These are phyloP conservation scores for Venturia nashicola DNA, from an alignment of 2,329 filamentous ascomycete species.

Conservation along the genomic window DNA sequence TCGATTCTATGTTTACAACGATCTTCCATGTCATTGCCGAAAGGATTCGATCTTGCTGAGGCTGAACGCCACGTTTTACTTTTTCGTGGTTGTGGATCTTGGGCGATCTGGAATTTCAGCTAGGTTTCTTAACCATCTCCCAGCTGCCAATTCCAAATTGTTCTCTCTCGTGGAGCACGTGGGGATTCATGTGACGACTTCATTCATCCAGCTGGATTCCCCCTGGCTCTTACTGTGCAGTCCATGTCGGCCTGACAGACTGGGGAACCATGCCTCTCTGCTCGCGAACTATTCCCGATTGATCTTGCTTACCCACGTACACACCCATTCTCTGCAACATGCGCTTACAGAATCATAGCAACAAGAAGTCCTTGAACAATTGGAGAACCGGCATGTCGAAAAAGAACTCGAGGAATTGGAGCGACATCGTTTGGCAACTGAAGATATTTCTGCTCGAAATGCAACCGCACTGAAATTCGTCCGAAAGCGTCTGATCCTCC, in stretches of 20 bases:
- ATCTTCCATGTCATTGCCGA: background rate
- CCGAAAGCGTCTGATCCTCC: background rate
- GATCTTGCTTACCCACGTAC: background rate
- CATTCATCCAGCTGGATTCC: background rate
- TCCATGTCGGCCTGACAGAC: background rate
- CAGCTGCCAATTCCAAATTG: background rate
- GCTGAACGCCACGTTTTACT: background rate
- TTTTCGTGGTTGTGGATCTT: background rate
- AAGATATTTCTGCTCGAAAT: slow-evolving; percentile 4
- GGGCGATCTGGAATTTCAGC: background rate
- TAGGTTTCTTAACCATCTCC: background rate
- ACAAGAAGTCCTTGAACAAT: background rate
- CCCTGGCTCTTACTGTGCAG: background rate
- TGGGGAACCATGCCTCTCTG: background rate
- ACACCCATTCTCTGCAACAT: background rate
- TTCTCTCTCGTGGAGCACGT: background rate
- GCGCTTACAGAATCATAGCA: background rate
- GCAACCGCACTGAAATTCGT: slow-evolving; percentile 9
- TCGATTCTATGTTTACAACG: background rate
- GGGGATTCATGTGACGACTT: background rate
- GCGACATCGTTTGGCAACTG: background rate
- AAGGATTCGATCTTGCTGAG: background rate
- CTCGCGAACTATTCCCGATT: background rate
- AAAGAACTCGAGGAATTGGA: slow-evolving; percentile 3
- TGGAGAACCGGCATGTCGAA: slow-evolving; percentile 7